Evolutionary conservation across 306 rosid species (phyloP), one percentile per base, ranked within the genome.

Genomic region (Pyrus pyrifolia): DNA sequence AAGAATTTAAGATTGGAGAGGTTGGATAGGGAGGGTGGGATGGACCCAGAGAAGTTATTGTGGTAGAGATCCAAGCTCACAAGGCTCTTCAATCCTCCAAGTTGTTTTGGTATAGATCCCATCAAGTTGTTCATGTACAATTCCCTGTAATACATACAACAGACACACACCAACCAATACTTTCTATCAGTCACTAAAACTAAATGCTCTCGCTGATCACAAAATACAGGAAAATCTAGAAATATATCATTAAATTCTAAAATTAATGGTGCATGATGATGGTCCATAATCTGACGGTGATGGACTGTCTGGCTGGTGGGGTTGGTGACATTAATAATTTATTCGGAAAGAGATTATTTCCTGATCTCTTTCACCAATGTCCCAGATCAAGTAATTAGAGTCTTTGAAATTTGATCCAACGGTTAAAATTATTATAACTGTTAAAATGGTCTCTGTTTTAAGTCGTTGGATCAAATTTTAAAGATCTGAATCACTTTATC

Each of bases 51-150:
- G 65, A 93, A 92, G 81, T 88, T 88, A 52, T 93, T 93, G 86
- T 81, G 83, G 79, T 89, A 91, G 68, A 93, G 91, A 83, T 92
- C 98, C 87, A 93, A 84, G 85, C 98, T 93, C 38, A 91, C 74
- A 45, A 93, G 88, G 84, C 83, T 87, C 85, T 83, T 91, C 71
- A 93, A 73, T 46, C 82, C 82, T 85, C 97, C 97, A 46, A 93
- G 76, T 60, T 91, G 87, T 75, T 81, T 84, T 29, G 96, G 98
- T 77, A 93, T 85, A 4, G 88, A 75, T 57, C 97, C 98, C 81
- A 44, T 80, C 82, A 93, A 81, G 59, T 88, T 55, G 81, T 93
- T 93, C 84, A 80, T 84, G 80, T 91, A 91, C 83, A 93, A 62
- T 78, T 93, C 98, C 80, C 98, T 93, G 78, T 72, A 75, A 17